phyloP scores from a whole-genome alignment of 2,329 filamentous ascomycete species.

The Beauveria varroae region DNA sequence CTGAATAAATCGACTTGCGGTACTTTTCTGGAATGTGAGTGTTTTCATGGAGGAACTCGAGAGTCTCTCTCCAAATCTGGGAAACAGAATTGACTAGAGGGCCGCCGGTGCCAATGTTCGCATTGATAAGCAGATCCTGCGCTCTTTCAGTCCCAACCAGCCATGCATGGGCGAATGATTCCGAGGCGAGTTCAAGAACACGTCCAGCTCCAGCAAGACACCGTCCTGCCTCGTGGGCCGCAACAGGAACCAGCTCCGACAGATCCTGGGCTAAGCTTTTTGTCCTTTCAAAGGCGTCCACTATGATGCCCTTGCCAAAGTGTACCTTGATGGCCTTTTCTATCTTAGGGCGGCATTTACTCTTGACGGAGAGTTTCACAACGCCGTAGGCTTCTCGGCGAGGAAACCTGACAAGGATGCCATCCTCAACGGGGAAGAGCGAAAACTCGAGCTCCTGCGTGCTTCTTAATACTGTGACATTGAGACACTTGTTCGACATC shows the following conservation, averaged over 20 bases:
- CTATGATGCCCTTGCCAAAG: slow-evolving; percentile 44
- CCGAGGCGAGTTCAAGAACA: slow-evolving; percentile 24
- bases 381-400: slow-evolving; percentile 49
- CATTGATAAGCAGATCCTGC: not conserved
- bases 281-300: slow-evolving; percentile 37
- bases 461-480: slow-evolving; percentile 46
- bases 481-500: slow-evolving; percentile 49
- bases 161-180: slow-evolving; percentile 17
- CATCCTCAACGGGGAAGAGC: slow-evolving; percentile 40
- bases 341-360: slow-evolving; percentile 51
- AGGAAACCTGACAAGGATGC: slow-evolving; percentile 45
- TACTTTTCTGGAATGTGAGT: not conserved
- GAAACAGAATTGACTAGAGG: not conserved
- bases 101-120: not conserved
- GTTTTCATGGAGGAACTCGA: not conserved
- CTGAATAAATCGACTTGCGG: slow-evolving; percentile 15
- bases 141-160: not conserved
- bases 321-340: slow-evolving; percentile 54
- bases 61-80: not conserved
- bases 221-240: slow-evolving; percentile 31
- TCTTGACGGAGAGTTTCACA: slow-evolving; percentile 50
- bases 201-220: slow-evolving; percentile 27
- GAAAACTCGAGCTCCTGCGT: slow-evolving; percentile 40
- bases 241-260: slow-evolving; percentile 31
- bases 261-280: slow-evolving; percentile 36